Evolutionary conservation across 2,329 filamentous ascomycete species (phyloP).

Genomic region (Aspergillus fructus): DNA sequence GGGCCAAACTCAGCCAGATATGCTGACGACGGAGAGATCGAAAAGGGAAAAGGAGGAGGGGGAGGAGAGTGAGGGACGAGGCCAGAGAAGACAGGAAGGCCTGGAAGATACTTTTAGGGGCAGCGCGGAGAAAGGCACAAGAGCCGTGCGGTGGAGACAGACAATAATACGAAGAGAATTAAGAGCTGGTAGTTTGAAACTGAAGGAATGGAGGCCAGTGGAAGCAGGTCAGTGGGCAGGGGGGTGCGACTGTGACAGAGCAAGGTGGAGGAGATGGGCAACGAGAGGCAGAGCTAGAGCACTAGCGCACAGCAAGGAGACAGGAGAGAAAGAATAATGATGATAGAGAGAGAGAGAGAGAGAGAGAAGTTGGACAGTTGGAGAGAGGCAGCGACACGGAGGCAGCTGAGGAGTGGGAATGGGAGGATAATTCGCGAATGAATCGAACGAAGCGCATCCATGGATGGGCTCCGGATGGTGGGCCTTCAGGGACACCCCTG

Average conservation of each 20-base stretch:
- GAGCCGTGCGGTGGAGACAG: background rate
- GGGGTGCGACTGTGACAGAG: conserved; percentile 1
- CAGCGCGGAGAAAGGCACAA: background rate
- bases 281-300: conserved; percentile 4
- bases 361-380: background rate
- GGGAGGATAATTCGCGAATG: background rate
- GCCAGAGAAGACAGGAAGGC: conserved; percentile 7
- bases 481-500: background rate
- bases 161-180: conserved; percentile 2
- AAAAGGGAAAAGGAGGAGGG: conserved; percentile 14
- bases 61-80: conserved; percentile 10
- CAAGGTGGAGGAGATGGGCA: conserved; percentile 1
- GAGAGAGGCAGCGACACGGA: background rate
- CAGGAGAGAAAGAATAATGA: background rate
- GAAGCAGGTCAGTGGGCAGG: background rate
- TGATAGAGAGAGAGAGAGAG: background rate
- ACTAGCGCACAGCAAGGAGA: background rate
- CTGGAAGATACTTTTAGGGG: background rate
- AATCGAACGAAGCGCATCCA: background rate
- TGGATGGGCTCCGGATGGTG: background rate
- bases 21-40: conserved; percentile 16
- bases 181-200: conserved; percentile 3
- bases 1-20: conserved; percentile 18
- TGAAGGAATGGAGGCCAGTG: conserved; percentile 6
- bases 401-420: background rate